phyloP scores from a whole-genome alignment of 2,329 filamentous ascomycete genomes.

The Alternaria hordeiaustralica region DNA sequence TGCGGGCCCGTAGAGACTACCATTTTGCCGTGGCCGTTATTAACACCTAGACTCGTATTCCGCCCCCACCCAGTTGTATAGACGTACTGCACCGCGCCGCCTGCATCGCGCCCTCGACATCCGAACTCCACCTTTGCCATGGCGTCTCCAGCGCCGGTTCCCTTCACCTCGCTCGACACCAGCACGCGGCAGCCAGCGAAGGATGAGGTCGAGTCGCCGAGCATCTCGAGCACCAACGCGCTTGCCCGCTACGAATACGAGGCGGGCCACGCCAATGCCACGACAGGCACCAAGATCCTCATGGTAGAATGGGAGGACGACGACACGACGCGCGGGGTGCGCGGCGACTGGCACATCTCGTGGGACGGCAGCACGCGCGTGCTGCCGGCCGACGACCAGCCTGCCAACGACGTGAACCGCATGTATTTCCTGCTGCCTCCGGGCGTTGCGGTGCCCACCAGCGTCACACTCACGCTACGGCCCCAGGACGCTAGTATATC shows the following conservation, averaged over 20 bases:
- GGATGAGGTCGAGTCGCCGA: constrained; percentile 55
- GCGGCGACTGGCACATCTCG: constrained; percentile 74
- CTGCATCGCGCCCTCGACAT: constrained; percentile 34
- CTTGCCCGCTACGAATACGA: constrained; percentile 89
- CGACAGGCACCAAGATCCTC: constrained; percentile 83
- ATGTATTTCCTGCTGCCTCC: constrained; percentile 84
- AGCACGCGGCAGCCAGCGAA: constrained; percentile 35
- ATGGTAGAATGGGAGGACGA: constrained; percentile 90
- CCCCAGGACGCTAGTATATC: constrained; percentile 53
- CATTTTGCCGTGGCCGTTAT: constrained; percentile 42
- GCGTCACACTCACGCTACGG: constrained; percentile 68
- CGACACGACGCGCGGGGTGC: constrained; percentile 54
- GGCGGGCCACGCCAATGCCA: constrained; percentile 68
- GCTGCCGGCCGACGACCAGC: constrained; percentile 68
- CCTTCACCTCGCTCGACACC: constrained; percentile 54
- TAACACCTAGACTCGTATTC: constrained; percentile 38
- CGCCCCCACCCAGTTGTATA: constrained; percentile 41
- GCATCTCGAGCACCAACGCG: constrained; percentile 61
- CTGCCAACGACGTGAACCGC: constrained; percentile 61
- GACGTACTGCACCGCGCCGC: constrained; percentile 35
- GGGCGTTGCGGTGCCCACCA: constrained; percentile 72
- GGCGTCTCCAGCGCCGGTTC: constrained; percentile 43
- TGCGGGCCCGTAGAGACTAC: constrained; percentile 35
- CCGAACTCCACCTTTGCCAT: constrained; percentile 36
- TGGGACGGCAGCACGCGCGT: constrained; percentile 83